phyloP scores from a whole-genome alignment of 2,329 filamentous ascomycete species.

The Nemania serpens region DNA sequence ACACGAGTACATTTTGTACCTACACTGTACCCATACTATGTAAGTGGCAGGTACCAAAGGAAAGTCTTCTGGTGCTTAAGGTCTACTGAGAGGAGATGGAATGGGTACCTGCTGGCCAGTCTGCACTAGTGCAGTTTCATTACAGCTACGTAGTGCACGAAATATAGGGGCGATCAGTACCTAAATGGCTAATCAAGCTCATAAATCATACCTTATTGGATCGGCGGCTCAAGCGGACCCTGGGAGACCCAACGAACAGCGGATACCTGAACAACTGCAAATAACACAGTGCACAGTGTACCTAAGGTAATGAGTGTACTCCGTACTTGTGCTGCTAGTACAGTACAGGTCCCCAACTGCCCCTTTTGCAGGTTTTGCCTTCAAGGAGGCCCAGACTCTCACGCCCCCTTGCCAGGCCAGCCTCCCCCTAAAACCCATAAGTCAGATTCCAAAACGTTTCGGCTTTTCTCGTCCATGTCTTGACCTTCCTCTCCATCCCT shows the following conservation, averaged over 20 bases:
- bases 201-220: slow-evolving; percentile 2
- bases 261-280: not conserved
- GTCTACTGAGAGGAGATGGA: too few relatives aligned
- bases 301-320: too few relatives aligned
- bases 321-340: not conserved
- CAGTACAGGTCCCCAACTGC: not conserved
- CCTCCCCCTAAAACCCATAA: slow-evolving; percentile 25
- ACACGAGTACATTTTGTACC: not conserved
- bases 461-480: slow-evolving; percentile 44
- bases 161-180: too few relatives aligned
- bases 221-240: slow-evolving; percentile 11
- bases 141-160: too few relatives aligned
- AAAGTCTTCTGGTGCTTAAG: too few relatives aligned
- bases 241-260: not conserved
- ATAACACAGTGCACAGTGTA: slow-evolving; percentile 4
- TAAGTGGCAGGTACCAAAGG: too few relatives aligned
- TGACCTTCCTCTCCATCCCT: slow-evolving; percentile 37
- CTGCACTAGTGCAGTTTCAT: too few relatives aligned
- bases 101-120: too few relatives aligned
- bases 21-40: not conserved
- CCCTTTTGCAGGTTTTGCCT: slow-evolving; percentile 20
- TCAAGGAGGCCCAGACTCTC: slow-evolving; percentile 13
- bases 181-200: not conserved
- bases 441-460: slow-evolving; percentile 44
- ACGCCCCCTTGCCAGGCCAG: slow-evolving; percentile 18